Evolutionary conservation across 2,329 filamentous ascomycete genomes (phyloP), one percentile per base, ranked within the genome.

Genomic region (Neofusicoccum sp.): DNA sequence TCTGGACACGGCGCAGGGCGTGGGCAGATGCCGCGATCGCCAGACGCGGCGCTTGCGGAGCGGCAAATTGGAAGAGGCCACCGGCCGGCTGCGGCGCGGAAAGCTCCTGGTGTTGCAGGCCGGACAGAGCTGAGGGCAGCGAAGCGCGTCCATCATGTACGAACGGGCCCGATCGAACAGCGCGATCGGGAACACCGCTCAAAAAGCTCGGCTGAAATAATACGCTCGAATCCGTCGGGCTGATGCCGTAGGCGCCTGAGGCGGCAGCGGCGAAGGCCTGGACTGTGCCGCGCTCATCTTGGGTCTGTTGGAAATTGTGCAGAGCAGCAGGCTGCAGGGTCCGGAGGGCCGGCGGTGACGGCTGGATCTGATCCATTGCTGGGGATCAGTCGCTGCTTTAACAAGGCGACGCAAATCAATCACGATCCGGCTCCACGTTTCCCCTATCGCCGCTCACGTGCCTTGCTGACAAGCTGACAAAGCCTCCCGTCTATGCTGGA

Each of bases 381-480:
- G 24, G 33, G 40, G 38, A 43, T 51, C 31, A 28, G 51, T 63
- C 65, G 67, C 68, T 66, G 68, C 66, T 69, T 70, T 70, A 68
- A 68, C 56, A 53, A 49, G 12, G 20, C 34, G 26, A 8, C 9
- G 26, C n/a, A 6, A 3, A n/a, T 11, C 9, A 12, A 16, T 41
- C 14, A 28, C 24, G 34, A 47, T 47, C 11, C 51, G 51, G 51
- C 8, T 9, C 3, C n/a, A 43, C 36, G n/a, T 56, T 56, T 66
- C 62, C 67, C 70, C 67, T 65, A 75, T 74, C 71, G 71, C 72
- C 73, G 65, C 70, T 67, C 72, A 70, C 70, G 73, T 74, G 71
- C 71, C 20, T 20, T 20, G 2, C 20, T 20, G 20, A 20, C 20
- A 20, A 20, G 2, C 20, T 20, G 20, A 20, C 20, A 20, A 20